Evolutionary conservation across 2,329 filamentous ascomycete genomes (phyloP), one percentile per base, ranked within the genome.

Genomic region (Arthroderma uncinatum): DNA sequence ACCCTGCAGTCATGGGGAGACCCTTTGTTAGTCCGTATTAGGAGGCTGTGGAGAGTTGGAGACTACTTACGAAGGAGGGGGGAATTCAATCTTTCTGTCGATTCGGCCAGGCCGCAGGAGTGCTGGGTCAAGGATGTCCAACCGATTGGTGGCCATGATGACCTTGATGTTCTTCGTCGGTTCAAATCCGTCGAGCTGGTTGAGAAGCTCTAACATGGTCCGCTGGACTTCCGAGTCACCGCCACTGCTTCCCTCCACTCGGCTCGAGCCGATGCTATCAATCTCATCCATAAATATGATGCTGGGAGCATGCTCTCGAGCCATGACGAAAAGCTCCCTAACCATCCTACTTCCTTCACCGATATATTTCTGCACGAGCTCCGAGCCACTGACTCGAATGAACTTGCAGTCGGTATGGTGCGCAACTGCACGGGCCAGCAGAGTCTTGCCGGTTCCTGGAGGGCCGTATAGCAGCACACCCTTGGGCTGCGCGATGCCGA

Each of bases 211-310:
- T 75, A 98, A 76, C 93, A 98, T 98, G 52, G 93, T 98, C 67
- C 93, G 86, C 77, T 98, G 93, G 55, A 98, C 93, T 74, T 98
- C 93, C 0, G 91, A 96, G 70, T 98, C 93, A 68, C 93, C 93
- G 55, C 91, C 91, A 19, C 89, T 94, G 58, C 88, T 94, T 25
- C 92, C 92, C 71, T 98, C 93, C 56, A 98, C 92, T 74, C 93
- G 88, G 60, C 90, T 95, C 34, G 91, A 96, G 62, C 93, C 93
- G 74, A 98, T 98, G 65, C 89, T 95, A 78, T 98, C 93, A 73
- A 98, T 97, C 75, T 98, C 93, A 73, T 98, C 93, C 93, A 98
- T 98, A 79, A 98, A 98, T 74, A 98, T 98, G 75, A 98, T 98
- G 64, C 89, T 95, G 21, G 93, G 93, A 0, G 93, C 93, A 67